These are phyloP conservation scores for Fusarium albidum DNA, from an alignment of 2,329 filamentous ascomycete genomes.

Conservation along the genomic window DNA sequence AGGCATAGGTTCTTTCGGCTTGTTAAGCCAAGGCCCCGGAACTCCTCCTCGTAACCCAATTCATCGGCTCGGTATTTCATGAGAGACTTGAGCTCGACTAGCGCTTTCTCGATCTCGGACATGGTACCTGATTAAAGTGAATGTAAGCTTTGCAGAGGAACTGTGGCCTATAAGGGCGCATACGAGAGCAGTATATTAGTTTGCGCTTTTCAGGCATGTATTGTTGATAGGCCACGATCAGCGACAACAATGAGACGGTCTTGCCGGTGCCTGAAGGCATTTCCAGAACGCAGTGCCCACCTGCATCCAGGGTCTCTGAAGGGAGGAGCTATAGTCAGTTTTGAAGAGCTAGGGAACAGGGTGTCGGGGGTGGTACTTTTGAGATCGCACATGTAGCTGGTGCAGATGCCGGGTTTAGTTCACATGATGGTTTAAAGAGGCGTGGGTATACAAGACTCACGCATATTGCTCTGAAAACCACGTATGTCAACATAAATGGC, in stretches of 20 bases:
- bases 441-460: slow-evolving; percentile 42
- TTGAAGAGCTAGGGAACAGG: background rate
- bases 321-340: slow-evolving; percentile 7
- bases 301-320: slow-evolving; percentile 82
- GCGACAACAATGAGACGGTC: slow-evolving; percentile 91
- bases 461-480: slow-evolving; percentile 61
- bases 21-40: slow-evolving; percentile 88
- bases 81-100: slow-evolving; percentile 87
- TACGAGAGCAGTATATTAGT: slow-evolving; percentile 96
- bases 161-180: slow-evolving; percentile 8
- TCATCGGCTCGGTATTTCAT: slow-evolving; percentile 95
- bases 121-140: slow-evolving; percentile 71
- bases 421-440: background rate
- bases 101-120: slow-evolving; percentile 98
- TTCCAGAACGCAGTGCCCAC: slow-evolving; percentile 94
- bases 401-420: slow-evolving; percentile 8
- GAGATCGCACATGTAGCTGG: slow-evolving; percentile 65
- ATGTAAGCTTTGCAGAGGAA: slow-evolving; percentile 10
- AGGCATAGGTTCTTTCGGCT: slow-evolving; percentile 98
- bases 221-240: slow-evolving; percentile 97
- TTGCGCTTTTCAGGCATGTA: slow-evolving; percentile 93
- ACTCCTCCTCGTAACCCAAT: slow-evolving; percentile 91
- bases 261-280: slow-evolving; percentile 99
- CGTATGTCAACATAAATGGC: background rate
- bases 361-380: slow-evolving; percentile 52